Evolutionary conservation across 106 monocot genomes (phyloP), one percentile per base, ranked within the genome.

Genomic region (Dactylorhiza incarnata): DNA sequence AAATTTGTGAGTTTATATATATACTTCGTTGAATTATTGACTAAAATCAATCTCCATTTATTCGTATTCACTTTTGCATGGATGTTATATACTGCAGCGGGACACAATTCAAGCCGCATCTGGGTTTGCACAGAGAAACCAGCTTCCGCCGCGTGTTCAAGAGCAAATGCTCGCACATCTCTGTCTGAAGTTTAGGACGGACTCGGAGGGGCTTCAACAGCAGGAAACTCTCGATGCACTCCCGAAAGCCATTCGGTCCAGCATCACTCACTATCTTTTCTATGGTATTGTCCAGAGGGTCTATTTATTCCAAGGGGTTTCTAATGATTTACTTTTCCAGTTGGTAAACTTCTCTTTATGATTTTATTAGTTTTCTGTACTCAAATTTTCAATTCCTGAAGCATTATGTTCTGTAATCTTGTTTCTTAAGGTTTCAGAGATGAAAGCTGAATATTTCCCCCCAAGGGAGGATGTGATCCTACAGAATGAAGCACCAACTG

Each of bases 381-480:
- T 22, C 47, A 11, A 13, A 6, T 49, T 19, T 29, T 22, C 61
- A 50, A 10, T 23, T 22, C 12, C 16, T 46, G 4, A 49, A 47
- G 49, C 67, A 68, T 68, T 29, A 49, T 58, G 25, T 46, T 65
- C 48, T 76, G 5, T 47, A 51, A 45, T 73, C 66, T 11, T 67
- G 19, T 8, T 6, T 20, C 5, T 73, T 14, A 62, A 97, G 93
- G 96, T 93, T 63, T 93, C 93, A n/a, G 93, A 97, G 78, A 97
- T 94, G 96, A 97, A 82, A 87, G 91, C 91, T 46, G 96, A 97
- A 68, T 97, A 97, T 73, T 97, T 91, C 71, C 91, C 96, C 76
- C 96, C 96, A 56, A 97, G 93, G 74, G 96, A 97, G 71, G 96
- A 97, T 87, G 91, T 97, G 24, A 91, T 97, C 63, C 81, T 97